Conservation (phyloP, 805 yeast species). For the Zygosaccharomyces bailii region DNA sequence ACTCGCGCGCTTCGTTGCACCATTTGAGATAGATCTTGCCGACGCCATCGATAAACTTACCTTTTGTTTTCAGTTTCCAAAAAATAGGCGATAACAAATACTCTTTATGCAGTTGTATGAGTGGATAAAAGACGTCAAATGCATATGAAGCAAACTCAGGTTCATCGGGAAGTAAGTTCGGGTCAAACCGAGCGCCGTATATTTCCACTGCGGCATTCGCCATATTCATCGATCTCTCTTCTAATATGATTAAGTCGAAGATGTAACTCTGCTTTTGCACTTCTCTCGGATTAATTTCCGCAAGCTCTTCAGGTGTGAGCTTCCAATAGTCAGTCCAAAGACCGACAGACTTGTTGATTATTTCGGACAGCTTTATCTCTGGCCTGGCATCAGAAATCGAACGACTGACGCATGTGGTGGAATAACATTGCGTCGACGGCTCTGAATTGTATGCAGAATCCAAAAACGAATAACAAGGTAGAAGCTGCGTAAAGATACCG, state of each 20-base stretch:
- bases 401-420: constrained; percentile 31
- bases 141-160: constrained; percentile 59
- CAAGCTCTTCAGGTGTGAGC: constrained; percentile 50
- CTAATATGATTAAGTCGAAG: constrained; percentile 70
- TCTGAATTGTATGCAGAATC: constrained; percentile 39
- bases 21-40: constrained; percentile 63
- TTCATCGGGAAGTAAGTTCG: constrained; percentile 46
- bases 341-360: constrained; percentile 37
- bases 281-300: constrained; percentile 47
- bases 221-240: constrained; percentile 64
- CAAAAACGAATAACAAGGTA: constrained; percentile 35
- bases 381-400: constrained; percentile 20
- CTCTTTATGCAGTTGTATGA: constrained; percentile 54
- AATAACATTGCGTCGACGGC: constrained; percentile 44
- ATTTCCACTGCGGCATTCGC: constrained; percentile 61
- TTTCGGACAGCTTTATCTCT: constrained; percentile 34
- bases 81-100: constrained; percentile 56
- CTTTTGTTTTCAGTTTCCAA: constrained; percentile 54
- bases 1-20: constrained; percentile 53
- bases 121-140: constrained; percentile 51
- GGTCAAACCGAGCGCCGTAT: constrained; percentile 45
- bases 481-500: constrained; percentile 37
- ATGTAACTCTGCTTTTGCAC: constrained; percentile 69
- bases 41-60: constrained; percentile 61
- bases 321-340: constrained; percentile 72